Base-by-base conservation (phyloP, 139 green algal genomes). In the Chlamydomonas applanata region DNA sequence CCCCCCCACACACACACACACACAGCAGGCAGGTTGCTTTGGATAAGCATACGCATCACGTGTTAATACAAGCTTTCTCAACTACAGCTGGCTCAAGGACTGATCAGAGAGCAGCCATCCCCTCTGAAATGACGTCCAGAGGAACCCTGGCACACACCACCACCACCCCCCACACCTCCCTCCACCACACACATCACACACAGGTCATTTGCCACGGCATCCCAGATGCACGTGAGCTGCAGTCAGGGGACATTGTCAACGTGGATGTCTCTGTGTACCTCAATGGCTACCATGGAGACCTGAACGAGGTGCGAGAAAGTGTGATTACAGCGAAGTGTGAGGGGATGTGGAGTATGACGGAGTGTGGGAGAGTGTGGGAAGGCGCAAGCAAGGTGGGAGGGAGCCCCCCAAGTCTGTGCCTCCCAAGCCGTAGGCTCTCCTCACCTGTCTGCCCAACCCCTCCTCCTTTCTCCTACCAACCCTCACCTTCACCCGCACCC, bases 181-280 rank as follows among this genome's bases (percentile, higher is more conserved):
- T 30, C 69, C 19, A 2, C 52, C 32, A 4, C 61, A 52, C 45
- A 17, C 29, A 27, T 56, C 68, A 4, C 20, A n/a, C 67, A 70
- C 77, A 94, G 89, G 87, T 99, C 33, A 97, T 99, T 66, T 99
- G 96, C 83, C 96, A 99, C 83, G 96, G 96, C 68, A 98, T 99
- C 61, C 96, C 96, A 2, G 96, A 99, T 80, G 64, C 74, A 45
- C 85, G 96, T 9, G 83, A 89, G 73, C 86, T 99, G 40, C n/a
- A 93, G 68, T 84, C 95, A 35, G 96, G 96, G 0, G 96, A 99
- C 87, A 97, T 99, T 14, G 86, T 99, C 44, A 99, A 99, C 79
- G 87, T 99, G 13, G 96, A 99, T 80, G 90, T 99, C 29, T 93
- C 92, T 0, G 92, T 91, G 5, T 97, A 89, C 78, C 81, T 92